Evolutionary conservation across 2,329 filamentous ascomycete species (phyloP), one percentile per base, ranked within the genome.

Genomic region (Dactylonectria estremocensis): DNA sequence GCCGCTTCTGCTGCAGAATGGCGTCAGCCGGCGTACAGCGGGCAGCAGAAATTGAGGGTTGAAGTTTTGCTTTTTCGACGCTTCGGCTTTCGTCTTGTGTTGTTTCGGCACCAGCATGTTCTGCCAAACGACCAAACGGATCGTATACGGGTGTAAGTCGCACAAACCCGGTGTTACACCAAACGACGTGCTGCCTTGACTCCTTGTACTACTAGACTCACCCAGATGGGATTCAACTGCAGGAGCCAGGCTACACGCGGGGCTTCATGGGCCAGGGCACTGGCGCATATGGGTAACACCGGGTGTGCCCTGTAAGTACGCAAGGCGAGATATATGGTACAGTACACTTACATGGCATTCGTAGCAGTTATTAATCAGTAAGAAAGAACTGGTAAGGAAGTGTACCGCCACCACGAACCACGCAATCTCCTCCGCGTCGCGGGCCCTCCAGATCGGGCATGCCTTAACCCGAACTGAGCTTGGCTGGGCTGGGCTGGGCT

Each of bases 391-490:
- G 55, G 48, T 37, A n/a, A n/a, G n/a, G 28, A 24, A 54, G 56
- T 64, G 66, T 64, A 68, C 65, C 55, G 62, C 60, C 63, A 65
- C 67, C 64, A 66, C 58, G 70, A 70, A 69, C 66, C 72, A 62
- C 69, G 73, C 73, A 70, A 74, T 70, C 64, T 67, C 54, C 61
- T 72, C 13, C 72, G 70, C 64, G 67, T 73, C 64, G 45, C 67
- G 53, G 14, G 54, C 62, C 67, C 24, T n/a, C 48, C 66, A 35
- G 54, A 69, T 73, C 66, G 52, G 66, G 64, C n/a, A 57, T 59
- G 56, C 35, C 13, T 43, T 18, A 57, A 57, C 52, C 70, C 63
- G 64, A 68, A 61, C 65, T 71, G 62, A 69, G 64, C 67, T 37
- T 48, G 63, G n/a, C 57, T 49, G 45, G 57, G 22, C 50, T 49